Conservation (phyloP, 805 yeast genomes). For the Wickerhamomyces bovis region DNA sequence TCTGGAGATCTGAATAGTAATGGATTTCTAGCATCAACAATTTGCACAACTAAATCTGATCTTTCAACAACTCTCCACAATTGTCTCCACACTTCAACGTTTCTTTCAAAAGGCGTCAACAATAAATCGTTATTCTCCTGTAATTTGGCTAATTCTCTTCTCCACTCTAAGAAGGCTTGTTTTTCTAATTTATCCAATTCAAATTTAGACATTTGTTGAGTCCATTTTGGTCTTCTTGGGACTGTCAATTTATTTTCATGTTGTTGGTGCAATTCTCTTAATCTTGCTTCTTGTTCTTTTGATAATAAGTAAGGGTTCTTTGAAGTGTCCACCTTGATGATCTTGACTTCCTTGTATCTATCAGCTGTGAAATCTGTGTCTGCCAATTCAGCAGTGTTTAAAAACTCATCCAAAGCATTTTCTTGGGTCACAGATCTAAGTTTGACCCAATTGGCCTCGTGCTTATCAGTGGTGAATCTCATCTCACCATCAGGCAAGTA, state of each 20-base stretch:
- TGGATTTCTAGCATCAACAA: constrained; percentile 97
- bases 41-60: constrained; percentile 89
- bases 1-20: constrained; percentile 83
- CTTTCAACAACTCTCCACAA: constrained; percentile 97
- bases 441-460: constrained; percentile 85
- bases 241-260: constrained; percentile 72
- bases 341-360: constrained; percentile 71
- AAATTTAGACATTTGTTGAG: constrained; percentile 55
- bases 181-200: constrained; percentile 85
- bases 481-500: constrained; percentile 80
- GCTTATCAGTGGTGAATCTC: constrained; percentile 80
- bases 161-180: constrained; percentile 89
- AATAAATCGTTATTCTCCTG: constrained; percentile 82
- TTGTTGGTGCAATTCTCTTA: constrained; percentile 57
- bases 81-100: constrained; percentile 96
- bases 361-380: constrained; percentile 96
- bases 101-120: constrained; percentile 94
- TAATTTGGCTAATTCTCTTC: constrained; percentile 78
- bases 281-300: constrained; percentile 56
- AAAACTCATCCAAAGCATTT: constrained; percentile 86
- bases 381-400: constrained; percentile 91
- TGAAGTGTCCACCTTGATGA: constrained; percentile 62
- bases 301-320: constrained; percentile 57
- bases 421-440: constrained; percentile 93
- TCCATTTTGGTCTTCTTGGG: constrained; percentile 93